Percentiles rank a stretch among this genome's conserved stretches.
Conservation (phyloP, 345 rosid species). For the Gossypium arboreum region DNA sequence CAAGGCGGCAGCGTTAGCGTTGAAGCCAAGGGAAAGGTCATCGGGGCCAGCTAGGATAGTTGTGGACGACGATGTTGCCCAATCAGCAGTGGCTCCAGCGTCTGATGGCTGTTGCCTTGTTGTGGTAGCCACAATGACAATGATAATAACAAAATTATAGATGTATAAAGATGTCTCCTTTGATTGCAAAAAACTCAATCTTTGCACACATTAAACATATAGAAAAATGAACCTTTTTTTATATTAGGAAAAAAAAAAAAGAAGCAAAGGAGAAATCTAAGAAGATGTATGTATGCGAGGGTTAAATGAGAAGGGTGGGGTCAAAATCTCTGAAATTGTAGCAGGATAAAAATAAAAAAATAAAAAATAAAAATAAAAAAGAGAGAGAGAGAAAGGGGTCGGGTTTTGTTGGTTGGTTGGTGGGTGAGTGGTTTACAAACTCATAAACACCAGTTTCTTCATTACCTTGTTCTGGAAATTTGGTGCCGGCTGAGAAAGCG, state of each 20-base stretch:
- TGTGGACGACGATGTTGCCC: conserved; percentile 58
- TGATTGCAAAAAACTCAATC: conserved; percentile 4
- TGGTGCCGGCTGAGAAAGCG: conserved; percentile 9
- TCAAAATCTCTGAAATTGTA: conserved; percentile 31
- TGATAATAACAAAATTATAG: conserved; percentile 23
- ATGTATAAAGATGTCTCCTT: background rate
- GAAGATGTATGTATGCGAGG: conserved; percentile 31
- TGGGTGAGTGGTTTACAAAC: background rate
- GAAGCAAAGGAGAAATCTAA: conserved; percentile 17
- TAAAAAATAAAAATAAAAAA: too few relatives aligned
- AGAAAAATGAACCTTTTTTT: background rate
- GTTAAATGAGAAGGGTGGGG: conserved; percentile 29
- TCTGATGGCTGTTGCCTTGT: conserved; percentile 80
- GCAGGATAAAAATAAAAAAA: conserved; percentile 10
- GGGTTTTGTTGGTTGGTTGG: conserved; percentile 16
- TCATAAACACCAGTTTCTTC: background rate
- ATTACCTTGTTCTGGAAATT: conserved; percentile 15
- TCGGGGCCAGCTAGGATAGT: conserved; percentile 60
- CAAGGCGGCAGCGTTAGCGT: conserved; percentile 55
- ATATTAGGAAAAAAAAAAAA: too few relatives aligned
- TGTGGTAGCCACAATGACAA: conserved; percentile 89
- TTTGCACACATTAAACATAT: background rate
- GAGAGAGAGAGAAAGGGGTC: too few relatives aligned
- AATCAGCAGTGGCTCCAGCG: conserved; percentile 91
- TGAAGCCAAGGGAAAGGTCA: conserved; percentile 96